Base-by-base conservation (phyloP, 257 asterid genomes). In the Asclepias syriaca region DNA sequence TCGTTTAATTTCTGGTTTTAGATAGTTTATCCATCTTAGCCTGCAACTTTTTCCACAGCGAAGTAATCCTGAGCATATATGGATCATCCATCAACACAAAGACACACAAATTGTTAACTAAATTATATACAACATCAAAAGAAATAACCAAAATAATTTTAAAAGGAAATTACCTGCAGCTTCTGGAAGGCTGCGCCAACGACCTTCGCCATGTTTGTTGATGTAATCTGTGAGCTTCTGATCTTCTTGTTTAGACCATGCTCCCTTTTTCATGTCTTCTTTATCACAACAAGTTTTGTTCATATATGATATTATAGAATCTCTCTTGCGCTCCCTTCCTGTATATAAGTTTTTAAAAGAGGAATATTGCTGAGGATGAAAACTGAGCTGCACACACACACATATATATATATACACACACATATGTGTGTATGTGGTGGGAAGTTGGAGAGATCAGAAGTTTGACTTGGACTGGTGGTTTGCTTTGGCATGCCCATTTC, bases 241-340 rank as follows among this genome's bases (percentile, higher is more conserved):
- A 60, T 78, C 81, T 24, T 78, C 78, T 64, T 78, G 78, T 22
- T 73, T 49, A 29, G 81, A 78, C 78, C 81, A 78, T 43, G 75
- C 65, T 53, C 75, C 81, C 61, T 27, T 73, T 22, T 68, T 71
- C 54, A 63, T 53, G 57, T 69, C 69, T 57, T 73, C 49, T 8
- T 73, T 69, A 24, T 73, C 58, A 32, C 72, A 73, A 22, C 64
- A 69, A 73, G 75, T 48, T 43, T 69, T 78, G 43, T 72, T 73
- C 81, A 78, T 78, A 21, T 56, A 43, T 43, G 7, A 43, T 43
- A 43, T 43, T 6, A 9, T 43, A 43, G 48, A 24, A 24, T 43
- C 8, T 8, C 10, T 3, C 46, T 40, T 40, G 46, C 46, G 7
- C 46, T 40, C 46, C 10, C 4, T 3, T 3, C 46, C 46, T 40